Evolutionary conservation across 2,329 filamentous ascomycete species (phyloP), one percentile per base, ranked within the genome.

Genomic region (Fulvia fulva): DNA sequence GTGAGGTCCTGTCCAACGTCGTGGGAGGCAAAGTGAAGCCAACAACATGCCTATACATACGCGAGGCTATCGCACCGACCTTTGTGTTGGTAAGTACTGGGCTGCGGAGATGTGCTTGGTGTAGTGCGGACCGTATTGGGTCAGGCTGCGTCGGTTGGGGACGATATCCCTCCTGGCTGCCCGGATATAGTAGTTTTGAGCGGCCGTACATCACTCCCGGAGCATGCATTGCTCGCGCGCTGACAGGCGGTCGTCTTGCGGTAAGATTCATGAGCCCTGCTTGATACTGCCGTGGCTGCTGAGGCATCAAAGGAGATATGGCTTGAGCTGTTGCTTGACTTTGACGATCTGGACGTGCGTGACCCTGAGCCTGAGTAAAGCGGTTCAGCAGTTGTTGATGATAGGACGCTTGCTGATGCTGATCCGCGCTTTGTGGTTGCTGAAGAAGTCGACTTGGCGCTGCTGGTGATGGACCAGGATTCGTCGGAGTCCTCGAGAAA

Each of bases 31-130:
- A 66, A 1, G 77, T 74, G 56, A 87, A 82, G 0, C 70, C 72
- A 59, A 79, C 79, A 19, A 88, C 73, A 51, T 79, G 81, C 61
- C 87, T 84, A 66, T 87, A 89, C 53, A 82, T 73, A 5, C 47
- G 61, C 3, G 55, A 53, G 8, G 47, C 47, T 12, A 41, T 46
- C 22, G 50, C 22, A 2, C 32, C 21, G 14, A 58, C 11, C 8
- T 63, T 41, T 19, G 47, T 52, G 19, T 58, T 53, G 1, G 51
- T 50, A 26, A 82, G 74, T 0, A 75, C 63, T 3, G 84, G 83
- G 63, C 80, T 84, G 23, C 79, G 78, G 26, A 86, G 73, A 66
- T 83, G 76, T 46, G 80, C 78, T 70, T 86, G 83, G 65, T 87
- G 85, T 7, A 87, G 73, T n/a, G 78, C 80, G 26, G 75, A 76